A percentile compares a stretch with the other conserved stretches of the same genome.
Conservation (phyloP, 108 stramenopile genomes). For the Cyclostephanos invisitatus region DNA sequence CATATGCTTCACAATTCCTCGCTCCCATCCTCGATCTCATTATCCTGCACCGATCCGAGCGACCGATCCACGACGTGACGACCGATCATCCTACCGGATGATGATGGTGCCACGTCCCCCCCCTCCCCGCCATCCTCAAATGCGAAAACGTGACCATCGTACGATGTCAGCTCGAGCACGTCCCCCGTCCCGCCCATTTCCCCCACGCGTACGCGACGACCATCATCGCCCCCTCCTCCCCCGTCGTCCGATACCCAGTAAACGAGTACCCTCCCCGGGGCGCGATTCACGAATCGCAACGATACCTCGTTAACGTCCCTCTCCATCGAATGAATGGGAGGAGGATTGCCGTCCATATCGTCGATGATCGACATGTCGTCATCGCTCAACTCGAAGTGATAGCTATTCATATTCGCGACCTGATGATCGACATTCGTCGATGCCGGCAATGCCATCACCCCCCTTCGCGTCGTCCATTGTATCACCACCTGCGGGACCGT, state of each 20-base stretch:
- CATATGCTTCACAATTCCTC: constrained; percentile 20
- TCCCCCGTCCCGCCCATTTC: constrained; percentile 33
- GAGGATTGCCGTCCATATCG: constrained; percentile 51
- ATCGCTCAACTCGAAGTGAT: constrained; percentile 40
- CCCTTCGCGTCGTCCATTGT: constrained; percentile 58
- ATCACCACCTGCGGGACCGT: constrained; percentile 55
- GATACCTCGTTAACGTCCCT: constrained; percentile 26
- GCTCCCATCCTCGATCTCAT: constrained; percentile 38
- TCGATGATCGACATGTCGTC: constrained; percentile 50
- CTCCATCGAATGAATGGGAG: constrained; percentile 8
- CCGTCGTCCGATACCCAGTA: constrained; percentile 46
- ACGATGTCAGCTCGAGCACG: constrained; percentile 46
- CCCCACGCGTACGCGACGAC: constrained; percentile 46
- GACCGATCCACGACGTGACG: constrained; percentile 29
- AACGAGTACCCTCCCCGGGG: constrained; percentile 27
- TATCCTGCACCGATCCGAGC: constrained; percentile 31
- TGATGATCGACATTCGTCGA: constrained; percentile 49
- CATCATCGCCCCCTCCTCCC: neutral
- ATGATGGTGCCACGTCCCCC: neutral
- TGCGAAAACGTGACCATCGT: constrained; percentile 60
- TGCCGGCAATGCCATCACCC: constrained; percentile 61
- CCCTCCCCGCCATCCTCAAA: constrained; percentile 22
- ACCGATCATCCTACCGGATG: constrained; percentile 21
- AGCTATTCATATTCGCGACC: constrained; percentile 47
- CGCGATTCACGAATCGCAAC: constrained; percentile 41